Percentiles rank a stretch among this genome's conserved stretches.
phyloP scores from a whole-genome alignment of 305 asterid genomes.

The Fraxinus dipetala region DNA sequence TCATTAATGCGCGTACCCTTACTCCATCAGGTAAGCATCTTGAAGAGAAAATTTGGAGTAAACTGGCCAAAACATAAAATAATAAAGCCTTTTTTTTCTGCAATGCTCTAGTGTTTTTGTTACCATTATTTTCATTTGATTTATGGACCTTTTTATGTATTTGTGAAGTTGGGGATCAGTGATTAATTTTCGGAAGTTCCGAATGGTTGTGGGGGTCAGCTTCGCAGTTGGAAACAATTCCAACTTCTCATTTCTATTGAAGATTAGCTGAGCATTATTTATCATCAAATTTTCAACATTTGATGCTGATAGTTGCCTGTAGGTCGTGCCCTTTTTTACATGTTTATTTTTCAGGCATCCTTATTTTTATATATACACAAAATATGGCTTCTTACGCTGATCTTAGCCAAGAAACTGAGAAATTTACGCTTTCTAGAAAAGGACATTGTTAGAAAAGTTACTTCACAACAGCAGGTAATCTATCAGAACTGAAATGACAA shows the following conservation, averaged over 20 bases:
- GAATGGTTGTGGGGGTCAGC: background rate
- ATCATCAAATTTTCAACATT: background rate
- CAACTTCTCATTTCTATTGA: background rate
- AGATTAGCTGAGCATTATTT: background rate
- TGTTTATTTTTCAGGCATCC: background rate
- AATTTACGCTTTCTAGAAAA: background rate
- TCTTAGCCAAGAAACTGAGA: background rate
- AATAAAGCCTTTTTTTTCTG: background rate
- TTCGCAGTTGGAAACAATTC: background rate
- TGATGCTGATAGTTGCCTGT: background rate
- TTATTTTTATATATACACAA: background rate
- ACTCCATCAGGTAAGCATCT: slow-evolving; percentile 63
- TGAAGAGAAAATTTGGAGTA: slow-evolving; percentile 16
- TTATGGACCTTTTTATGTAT: slow-evolving; percentile 12
- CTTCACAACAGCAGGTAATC: background rate
- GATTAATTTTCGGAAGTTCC: slow-evolving; percentile 13
- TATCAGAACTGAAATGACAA: background rate
- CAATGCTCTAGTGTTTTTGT: background rate
- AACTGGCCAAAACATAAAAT: slow-evolving; percentile 6
- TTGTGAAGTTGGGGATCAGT: background rate
- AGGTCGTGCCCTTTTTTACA: background rate
- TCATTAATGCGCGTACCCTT: slow-evolving; percentile 84
- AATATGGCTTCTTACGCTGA: background rate
- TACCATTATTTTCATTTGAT: slow-evolving; percentile 10
- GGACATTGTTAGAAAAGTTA: background rate